Base-by-base conservation (phyloP, 1,284 basidiomycete species). In the Sparassis latifolia region DNA sequence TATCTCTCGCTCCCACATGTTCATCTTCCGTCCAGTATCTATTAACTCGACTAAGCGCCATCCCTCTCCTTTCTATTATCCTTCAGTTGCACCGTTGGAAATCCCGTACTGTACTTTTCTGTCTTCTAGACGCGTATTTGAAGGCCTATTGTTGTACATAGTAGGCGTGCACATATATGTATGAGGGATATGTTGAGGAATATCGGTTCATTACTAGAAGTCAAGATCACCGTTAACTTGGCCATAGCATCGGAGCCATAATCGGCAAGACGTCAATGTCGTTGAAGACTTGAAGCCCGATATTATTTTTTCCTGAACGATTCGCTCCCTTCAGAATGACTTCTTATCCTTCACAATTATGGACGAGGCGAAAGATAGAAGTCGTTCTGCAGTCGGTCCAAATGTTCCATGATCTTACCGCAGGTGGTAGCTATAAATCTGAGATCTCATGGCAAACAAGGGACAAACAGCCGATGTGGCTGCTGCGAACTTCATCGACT, bases 31-130 rank as follows among this genome's bases (percentile, higher is more conserved):
- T 52, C 52, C 35, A 37, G 35, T 50, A 50, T 50, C 49, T 55
- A 52, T 48, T 45, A 41, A 45, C 51, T 20, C 46, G 44, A 42
- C 53, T 48, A 49, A 44, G 50, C 51, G 49, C 42, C 42, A 52
- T 46, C 45, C 48, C 32, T 44, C 47, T 47, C 50, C 32, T 53
- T 45, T 38, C 40, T 53, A 49, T 51, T 40, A 44, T 55, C 52
- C 48, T 40, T 29, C 39, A 38, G n/a, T 33, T 48, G 33, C 42
- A 45, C 54, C 47, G 43, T 58, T 59, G 56, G 58, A 59, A 60
- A 61, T 47, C 28, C 43, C 57, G 55, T 58, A 60, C 52, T 63
- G 61, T 63, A 63, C 56, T 57, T 55, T 56, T 57, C 58, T 56
- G 59, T 52, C 52, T 56, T 58, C 59, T 61, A 62, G 59, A 61